phyloP scores from a whole-genome alignment of 345 rosid species.

The rapeseed (Brassica napus) region DNA sequence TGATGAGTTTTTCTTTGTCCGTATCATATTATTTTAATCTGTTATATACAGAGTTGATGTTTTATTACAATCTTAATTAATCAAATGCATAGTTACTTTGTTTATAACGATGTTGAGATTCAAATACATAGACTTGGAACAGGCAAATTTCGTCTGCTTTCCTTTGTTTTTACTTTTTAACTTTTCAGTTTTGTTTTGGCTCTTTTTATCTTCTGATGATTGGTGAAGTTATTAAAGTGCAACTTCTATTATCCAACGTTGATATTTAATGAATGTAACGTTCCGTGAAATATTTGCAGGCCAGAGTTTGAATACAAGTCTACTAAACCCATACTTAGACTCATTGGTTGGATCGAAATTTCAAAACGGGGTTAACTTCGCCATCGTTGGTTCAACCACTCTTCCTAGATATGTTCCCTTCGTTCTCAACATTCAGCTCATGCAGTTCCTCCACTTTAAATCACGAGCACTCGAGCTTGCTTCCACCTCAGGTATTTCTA shows the following conservation, averaged over 20 bases:
- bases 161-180: background rate
- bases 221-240: background rate
- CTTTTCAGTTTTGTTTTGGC: background rate
- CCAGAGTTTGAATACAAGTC: slow-evolving; percentile 69
- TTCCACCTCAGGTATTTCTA: slow-evolving; percentile 37
- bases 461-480: slow-evolving; percentile 61
- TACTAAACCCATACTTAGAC: slow-evolving; percentile 69
- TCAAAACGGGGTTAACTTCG: slow-evolving; percentile 73
- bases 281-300: slow-evolving; percentile 50
- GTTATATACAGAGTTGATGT: background rate
- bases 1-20: slow-evolving; percentile 19
- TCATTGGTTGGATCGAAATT: slow-evolving; percentile 64
- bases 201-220: background rate
- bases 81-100: background rate
- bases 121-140: background rate
- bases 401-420: slow-evolving; percentile 79
- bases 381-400: slow-evolving; percentile 74
- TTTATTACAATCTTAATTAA: background rate
- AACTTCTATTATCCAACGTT: background rate
- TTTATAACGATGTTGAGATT: background rate
- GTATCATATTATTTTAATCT: background rate
- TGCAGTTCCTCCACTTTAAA: slow-evolving; percentile 88
- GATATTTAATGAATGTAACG: background rate
- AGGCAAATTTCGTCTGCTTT: background rate
- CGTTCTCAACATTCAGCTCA: slow-evolving; percentile 69